Evolutionary conservation across 2,329 filamentous ascomycete genomes (phyloP), one percentile per base, ranked within the genome.

Genomic region (Madurella mycetomatis): DNA sequence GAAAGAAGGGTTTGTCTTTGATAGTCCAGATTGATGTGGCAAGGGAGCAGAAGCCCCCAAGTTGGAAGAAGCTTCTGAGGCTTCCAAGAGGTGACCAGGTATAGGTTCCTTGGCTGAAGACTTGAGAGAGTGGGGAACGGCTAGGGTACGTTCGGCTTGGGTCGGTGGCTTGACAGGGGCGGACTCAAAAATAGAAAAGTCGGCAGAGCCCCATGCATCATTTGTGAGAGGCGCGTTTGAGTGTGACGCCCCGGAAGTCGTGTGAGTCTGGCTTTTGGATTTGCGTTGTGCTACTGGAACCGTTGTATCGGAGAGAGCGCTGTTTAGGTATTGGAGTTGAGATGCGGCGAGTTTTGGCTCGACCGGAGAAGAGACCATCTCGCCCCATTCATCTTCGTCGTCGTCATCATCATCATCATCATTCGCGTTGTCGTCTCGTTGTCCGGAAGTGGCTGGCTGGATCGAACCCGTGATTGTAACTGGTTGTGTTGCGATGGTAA

Each of bases 361-460:
- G 5, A 55, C 49, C 2, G 64, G 73, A 3, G 75, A 76, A 8
- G 70, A 71, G 1, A 84, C 71, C 81, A 84, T 84, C 56, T 84
- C 81, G 2, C 81, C 81, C 81, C 81, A 84, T 39, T 83, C 80
- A 43, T 82, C 79, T 1, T 81, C 78, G 5, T 80, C 76, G 0
- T 75, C 60, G 32, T 61, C 52, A 1, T 57, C 47, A 2, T 41
- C 31, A 12, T 17, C 44, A 15, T 31, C 41, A 5, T 31, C 17
- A 31, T 47, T 37, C 34, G 13, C 12, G 39, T 19, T 19, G 25
- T 2, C 5, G 9, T 13, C 42, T 15, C 15, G 12, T 16, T 25
- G 41, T 5, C 18, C 19, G n/a, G 34, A 12, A 13, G 31, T 9
- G 15, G 16, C 13, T 8, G 15, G 19, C 1, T 25, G 2, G 11